A percentile compares a stretch with the other conserved stretches of the same genome.
Evolutionary conservation across 331 rosid genomes (phyloP).

Genomic region (Prunus yedoensis): DNA sequence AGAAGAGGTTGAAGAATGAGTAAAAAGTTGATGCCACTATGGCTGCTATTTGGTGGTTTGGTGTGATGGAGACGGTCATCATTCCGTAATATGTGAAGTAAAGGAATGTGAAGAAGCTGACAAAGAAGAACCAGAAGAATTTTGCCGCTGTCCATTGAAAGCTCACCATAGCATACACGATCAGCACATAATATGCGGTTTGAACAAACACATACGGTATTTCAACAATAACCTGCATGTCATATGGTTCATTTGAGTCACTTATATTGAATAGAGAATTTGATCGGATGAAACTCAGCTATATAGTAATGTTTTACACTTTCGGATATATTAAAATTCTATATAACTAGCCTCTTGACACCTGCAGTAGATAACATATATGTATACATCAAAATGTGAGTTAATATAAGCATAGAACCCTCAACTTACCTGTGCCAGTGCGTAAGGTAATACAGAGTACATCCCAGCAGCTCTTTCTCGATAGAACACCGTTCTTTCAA

Average conservation of each 20-base stretch:
- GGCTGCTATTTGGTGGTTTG: conserved; percentile 83
- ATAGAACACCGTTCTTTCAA: conserved; percentile 87
- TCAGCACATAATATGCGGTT: conserved; percentile 50
- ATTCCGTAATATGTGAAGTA: conserved; percentile 95
- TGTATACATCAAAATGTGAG: not conserved
- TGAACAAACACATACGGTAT: conserved; percentile 69
- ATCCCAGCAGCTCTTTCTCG: conserved; percentile 96
- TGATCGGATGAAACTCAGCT: not conserved
- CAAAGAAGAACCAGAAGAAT: conserved; percentile 79
- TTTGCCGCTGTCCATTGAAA: conserved; percentile 74
- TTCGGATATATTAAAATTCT: not conserved
- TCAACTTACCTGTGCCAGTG: conserved; percentile 70
- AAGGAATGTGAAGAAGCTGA: conserved; percentile 78
- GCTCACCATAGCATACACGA: conserved; percentile 78
- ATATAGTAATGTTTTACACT: not conserved
- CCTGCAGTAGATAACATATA: too few relatives aligned
- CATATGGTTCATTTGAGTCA: conserved; percentile 1
- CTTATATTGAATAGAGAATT: not conserved
- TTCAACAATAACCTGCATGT: conserved; percentile 68
- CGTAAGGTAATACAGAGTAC: conserved; percentile 94
- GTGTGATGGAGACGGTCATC: conserved; percentile 93
- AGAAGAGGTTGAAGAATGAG: conserved; percentile 81
- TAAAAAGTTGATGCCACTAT: conserved; percentile 81
- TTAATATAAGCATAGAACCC: not conserved
- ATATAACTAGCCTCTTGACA: not conserved